A percentile compares a stretch with the other conserved stretches of the same genome.
These are phyloP conservation scores for Cercophora samala DNA, from an alignment of 495 filamentous ascomycete species.

Conservation along the genomic window DNA sequence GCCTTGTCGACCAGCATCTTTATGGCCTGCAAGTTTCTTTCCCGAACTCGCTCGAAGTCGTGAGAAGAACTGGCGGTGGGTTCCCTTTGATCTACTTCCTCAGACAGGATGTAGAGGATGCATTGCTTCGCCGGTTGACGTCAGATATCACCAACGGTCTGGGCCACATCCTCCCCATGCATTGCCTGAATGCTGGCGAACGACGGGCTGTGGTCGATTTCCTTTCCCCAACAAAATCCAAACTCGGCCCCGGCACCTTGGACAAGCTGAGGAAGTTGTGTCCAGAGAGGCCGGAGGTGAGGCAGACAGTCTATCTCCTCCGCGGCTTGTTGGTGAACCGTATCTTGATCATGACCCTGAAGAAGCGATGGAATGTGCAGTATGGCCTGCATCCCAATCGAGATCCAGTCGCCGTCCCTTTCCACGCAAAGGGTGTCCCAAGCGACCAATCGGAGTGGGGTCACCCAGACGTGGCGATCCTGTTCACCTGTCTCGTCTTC, in stretches of 20 bases:
- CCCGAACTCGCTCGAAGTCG: conserved; percentile 45
- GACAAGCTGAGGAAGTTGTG: conserved; percentile 25
- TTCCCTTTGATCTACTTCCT: conserved; percentile 50
- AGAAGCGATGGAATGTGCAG: conserved; percentile 48
- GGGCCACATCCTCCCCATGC: conserved; percentile 29
- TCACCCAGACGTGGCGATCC: conserved; percentile 54
- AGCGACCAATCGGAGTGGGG: conserved; percentile 52
- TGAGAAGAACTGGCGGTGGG: conserved; percentile 30
- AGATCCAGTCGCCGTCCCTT: conserved; percentile 42
- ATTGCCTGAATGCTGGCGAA: conserved; percentile 25
- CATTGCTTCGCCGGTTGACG: conserved; percentile 36
- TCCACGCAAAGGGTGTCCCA: conserved; percentile 49
- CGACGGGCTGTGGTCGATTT: conserved; percentile 42
- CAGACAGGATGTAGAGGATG: conserved; percentile 43
- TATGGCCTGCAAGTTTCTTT: conserved; percentile 36
- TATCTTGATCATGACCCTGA: conserved; percentile 41
- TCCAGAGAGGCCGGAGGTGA: conserved; percentile 28
- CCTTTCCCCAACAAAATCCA: conserved; percentile 20
- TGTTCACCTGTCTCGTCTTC: conserved; percentile 52
- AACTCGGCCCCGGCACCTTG: conserved; percentile 16
- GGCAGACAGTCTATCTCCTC: conserved; percentile 31
- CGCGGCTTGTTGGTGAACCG: conserved; percentile 42
- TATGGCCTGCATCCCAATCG: conserved; percentile 41
- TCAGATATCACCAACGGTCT: conserved; percentile 37
- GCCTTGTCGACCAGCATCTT: conserved; percentile 39